These are phyloP conservation scores for Tetracladium setigerum DNA, from an alignment of 495 filamentous ascomycete genomes.

Conservation along the genomic window DNA sequence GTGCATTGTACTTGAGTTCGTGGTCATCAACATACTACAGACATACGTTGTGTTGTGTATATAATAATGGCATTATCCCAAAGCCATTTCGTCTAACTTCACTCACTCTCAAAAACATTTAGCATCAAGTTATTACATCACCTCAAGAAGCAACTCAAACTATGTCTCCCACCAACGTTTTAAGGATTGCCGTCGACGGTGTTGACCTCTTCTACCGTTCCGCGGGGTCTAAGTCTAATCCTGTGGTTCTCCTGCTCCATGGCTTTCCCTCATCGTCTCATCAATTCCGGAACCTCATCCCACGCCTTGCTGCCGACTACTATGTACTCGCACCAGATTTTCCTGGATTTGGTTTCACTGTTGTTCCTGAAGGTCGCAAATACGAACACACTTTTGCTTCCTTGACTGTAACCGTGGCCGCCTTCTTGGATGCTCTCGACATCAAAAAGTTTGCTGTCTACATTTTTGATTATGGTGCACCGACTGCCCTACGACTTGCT, in stretches of 20 bases:
- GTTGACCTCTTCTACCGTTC: constrained; percentile 50
- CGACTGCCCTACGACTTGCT: constrained; percentile 44
- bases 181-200: constrained; percentile 22
- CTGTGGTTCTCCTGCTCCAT: constrained; percentile 51
- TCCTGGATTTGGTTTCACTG: constrained; percentile 54
- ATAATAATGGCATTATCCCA: too few relatives aligned
- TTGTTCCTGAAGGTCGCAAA: constrained; percentile 29
- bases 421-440: constrained; percentile 34
- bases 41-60: too few relatives aligned
- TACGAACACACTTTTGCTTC: constrained; percentile 43
- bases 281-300: constrained; percentile 53
- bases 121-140: too few relatives aligned
- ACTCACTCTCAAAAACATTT: too few relatives aligned
- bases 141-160: neutral
- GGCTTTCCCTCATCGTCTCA: constrained; percentile 57
- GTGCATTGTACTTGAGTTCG: too few relatives aligned
- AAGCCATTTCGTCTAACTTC: too few relatives aligned
- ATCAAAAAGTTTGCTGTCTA: constrained; percentile 45
- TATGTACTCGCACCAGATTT: constrained; percentile 51
- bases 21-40: too few relatives aligned
- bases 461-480: constrained; percentile 61
- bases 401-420: constrained; percentile 29
- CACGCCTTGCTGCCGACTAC: constrained; percentile 43
- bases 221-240: constrained; percentile 28
- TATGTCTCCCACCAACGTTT: constrained; percentile 7